phyloP scores from a whole-genome alignment of 306 rosid species.

The Acacia acuminata region DNA sequence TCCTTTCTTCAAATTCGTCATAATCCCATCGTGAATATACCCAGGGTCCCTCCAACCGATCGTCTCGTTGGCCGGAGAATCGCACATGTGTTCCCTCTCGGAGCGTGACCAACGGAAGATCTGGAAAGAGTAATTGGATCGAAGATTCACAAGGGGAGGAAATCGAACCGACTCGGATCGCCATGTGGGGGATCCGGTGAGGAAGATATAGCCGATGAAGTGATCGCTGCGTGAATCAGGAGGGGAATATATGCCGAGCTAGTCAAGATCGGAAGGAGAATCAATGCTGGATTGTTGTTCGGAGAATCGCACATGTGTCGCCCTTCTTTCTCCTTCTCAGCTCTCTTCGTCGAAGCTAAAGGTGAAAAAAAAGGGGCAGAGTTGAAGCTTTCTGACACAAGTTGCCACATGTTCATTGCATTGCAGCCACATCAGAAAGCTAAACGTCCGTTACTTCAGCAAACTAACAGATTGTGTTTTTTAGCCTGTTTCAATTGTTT shows the following conservation, averaged over 20 bases:
- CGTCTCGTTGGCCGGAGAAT: slow-evolving; percentile 70
- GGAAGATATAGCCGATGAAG: slow-evolving; percentile 80
- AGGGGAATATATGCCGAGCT: slow-evolving; percentile 83
- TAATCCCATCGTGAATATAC: slow-evolving; percentile 67
- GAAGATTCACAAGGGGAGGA: slow-evolving; percentile 70
- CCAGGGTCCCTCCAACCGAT: slow-evolving; percentile 96
- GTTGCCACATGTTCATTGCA: too few relatives aligned
- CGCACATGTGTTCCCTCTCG: slow-evolving; percentile 80
- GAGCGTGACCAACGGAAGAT: slow-evolving; percentile 73
- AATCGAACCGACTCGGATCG: slow-evolving; percentile 66
- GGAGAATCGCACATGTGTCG: too few relatives aligned
- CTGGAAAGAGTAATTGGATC: slow-evolving; percentile 80
- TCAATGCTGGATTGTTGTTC: slow-evolving; percentile 43
- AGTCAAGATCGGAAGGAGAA: slow-evolving; percentile 73
- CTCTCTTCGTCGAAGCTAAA: too few relatives aligned
- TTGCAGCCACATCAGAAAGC: too few relatives aligned
- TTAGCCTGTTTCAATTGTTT: too few relatives aligned
- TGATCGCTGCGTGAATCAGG: slow-evolving; percentile 53
- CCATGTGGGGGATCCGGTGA: slow-evolving; percentile 60
- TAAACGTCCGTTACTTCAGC: too few relatives aligned
- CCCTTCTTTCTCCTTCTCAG: too few relatives aligned
- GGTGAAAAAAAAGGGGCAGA: too few relatives aligned
- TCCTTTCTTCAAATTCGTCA: slow-evolving; percentile 67
- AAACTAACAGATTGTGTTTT: too few relatives aligned
- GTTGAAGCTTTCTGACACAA: too few relatives aligned